phyloP scores from a whole-genome alignment of 2,329 filamentous ascomycete genomes.

The Furcasterigmium sp. region DNA sequence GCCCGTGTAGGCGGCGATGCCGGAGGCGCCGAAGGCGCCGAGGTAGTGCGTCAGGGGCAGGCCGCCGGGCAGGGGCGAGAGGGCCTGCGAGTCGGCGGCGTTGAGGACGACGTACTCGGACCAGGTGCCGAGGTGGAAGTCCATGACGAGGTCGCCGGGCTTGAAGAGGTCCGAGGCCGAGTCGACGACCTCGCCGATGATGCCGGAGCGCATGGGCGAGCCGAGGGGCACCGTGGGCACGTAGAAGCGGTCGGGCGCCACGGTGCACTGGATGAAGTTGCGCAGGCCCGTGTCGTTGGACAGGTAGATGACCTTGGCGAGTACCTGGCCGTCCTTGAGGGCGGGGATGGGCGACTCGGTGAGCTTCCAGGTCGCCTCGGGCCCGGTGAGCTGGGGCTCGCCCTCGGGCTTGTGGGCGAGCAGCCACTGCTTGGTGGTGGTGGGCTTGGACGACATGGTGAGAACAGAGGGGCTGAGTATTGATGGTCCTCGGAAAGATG shows the following conservation, averaged over 20 bases:
- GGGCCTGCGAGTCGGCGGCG: conserved; percentile 43
- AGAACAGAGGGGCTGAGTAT: no score
- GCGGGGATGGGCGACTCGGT: conserved; percentile 45
- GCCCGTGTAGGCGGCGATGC: conserved; percentile 72
- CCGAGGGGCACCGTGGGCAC: conserved; percentile 63
- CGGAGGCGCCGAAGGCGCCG: conserved; percentile 60
- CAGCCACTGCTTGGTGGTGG: conserved; percentile 46
- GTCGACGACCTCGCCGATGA: conserved; percentile 56
- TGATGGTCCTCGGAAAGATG: no score
- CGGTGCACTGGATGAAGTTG: not conserved
- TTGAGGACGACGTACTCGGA: conserved; percentile 57
- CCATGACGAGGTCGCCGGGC: conserved; percentile 50
- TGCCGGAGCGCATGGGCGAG: conserved; percentile 61
- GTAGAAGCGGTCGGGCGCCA: conserved; percentile 50
- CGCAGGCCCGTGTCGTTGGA: conserved; percentile 74
- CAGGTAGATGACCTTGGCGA: conserved; percentile 57
- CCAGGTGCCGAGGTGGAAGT: conserved; percentile 53
- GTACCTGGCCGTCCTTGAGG: conserved; percentile 59
- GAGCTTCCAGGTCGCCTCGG: conserved; percentile 50
- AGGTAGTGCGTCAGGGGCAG: conserved; percentile 52
- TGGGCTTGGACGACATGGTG: conserved; percentile 27
- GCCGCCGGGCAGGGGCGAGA: conserved; percentile 33
- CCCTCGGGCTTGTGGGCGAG: conserved; percentile 59
- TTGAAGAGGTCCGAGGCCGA: conserved; percentile 50
- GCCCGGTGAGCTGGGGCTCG: conserved; percentile 58